Conservation (phyloP, 495 filamentous ascomycete genomes). For the Daldinia childiae region DNA sequence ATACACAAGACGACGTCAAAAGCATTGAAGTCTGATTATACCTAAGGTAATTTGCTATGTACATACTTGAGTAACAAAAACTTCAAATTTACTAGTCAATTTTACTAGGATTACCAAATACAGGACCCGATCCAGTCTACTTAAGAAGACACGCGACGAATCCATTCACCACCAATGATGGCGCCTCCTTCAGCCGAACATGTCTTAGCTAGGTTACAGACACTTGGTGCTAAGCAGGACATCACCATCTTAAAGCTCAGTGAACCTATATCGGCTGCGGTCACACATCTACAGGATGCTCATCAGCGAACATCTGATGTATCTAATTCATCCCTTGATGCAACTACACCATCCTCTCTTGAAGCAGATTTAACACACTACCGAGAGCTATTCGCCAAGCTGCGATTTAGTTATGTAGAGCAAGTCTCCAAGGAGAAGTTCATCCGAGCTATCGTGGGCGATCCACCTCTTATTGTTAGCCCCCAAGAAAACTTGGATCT, state of each 20-base stretch:
- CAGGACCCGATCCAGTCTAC: background rate
- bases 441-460: constrained; percentile 79
- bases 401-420: constrained; percentile 92
- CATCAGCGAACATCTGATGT: constrained; percentile 71
- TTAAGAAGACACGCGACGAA: constrained; percentile 6
- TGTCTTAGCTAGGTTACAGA: constrained; percentile 51
- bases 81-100: too few relatives aligned
- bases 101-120: background rate
- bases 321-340: constrained; percentile 69
- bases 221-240: constrained; percentile 60
- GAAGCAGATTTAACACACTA: constrained; percentile 91
- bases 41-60: too few relatives aligned
- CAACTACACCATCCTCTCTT: constrained; percentile 76
- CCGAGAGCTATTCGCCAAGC: constrained; percentile 92
- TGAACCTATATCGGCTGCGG: constrained; percentile 70
- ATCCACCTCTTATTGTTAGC: constrained; percentile 84
- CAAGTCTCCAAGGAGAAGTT: constrained; percentile 85
- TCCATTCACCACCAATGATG: constrained; percentile 11
- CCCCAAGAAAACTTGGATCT: constrained; percentile 83
- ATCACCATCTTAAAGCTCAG: constrained; percentile 79
- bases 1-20: constrained; percentile 3
- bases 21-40: background rate
- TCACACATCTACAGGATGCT: constrained; percentile 51
- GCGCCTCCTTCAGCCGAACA: constrained; percentile 44
- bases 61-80: background rate